These are phyloP conservation scores for Castanopsis chinensis DNA, from an alignment of 306 rosid species.

Conservation along the genomic window DNA sequence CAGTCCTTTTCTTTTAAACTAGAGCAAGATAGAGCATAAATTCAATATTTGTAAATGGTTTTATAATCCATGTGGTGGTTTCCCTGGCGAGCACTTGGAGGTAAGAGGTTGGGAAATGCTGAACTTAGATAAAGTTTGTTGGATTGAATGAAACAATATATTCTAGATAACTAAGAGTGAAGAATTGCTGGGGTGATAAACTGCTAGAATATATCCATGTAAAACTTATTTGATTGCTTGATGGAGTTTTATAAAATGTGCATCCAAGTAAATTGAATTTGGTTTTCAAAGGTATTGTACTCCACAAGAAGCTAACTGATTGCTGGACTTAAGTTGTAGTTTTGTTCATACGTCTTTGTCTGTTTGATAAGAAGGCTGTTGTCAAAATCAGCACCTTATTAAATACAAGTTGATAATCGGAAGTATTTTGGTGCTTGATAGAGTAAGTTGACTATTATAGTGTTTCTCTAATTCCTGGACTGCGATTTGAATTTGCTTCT, in stretches of 20 bases:
- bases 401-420: no score
- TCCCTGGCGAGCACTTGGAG: background rate
- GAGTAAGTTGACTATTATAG: no score
- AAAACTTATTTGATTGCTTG: background rate
- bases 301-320: background rate
- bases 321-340: background rate
- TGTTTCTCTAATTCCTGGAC: background rate
- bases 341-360: background rate
- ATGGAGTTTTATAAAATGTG: background rate
- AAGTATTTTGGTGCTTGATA: no score
- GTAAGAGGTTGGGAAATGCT: background rate
- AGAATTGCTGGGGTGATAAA: background rate
- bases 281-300: background rate
- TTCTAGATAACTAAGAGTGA: no score
- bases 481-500: background rate
- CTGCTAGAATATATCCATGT: background rate
- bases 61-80: background rate
- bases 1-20: background rate
- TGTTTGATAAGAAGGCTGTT: no score
- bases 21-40: background rate
- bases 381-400: no score
- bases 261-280: background rate
- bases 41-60: background rate
- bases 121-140: background rate
- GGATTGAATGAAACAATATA: no score